phyloP scores from a whole-genome alignment of 768 basidiomycete genomes.

The Tricholoma sp. region DNA sequence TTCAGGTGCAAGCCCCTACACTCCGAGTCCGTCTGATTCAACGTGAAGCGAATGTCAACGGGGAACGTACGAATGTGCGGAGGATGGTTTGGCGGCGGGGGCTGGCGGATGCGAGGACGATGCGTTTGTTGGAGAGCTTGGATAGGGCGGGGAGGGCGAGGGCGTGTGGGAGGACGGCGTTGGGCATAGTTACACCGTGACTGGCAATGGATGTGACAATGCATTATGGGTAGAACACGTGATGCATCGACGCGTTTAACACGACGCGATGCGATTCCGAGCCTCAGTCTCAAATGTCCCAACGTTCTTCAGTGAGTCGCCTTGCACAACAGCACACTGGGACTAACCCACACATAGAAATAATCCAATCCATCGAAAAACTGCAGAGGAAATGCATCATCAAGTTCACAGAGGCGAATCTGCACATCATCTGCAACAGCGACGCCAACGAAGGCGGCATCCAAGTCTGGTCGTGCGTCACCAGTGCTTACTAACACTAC shows the following conservation, averaged over 20 bases:
- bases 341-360: constrained; percentile 37
- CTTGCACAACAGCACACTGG: not conserved
- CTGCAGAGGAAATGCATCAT: constrained; percentile 82
- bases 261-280: constrained; percentile 57
- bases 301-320: constrained; percentile 47
- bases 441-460: constrained; percentile 80
- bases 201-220: too few species aligned
- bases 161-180: constrained; percentile 61
- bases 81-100: constrained; percentile 84
- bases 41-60: not conserved
- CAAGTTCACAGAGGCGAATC: constrained; percentile 66
- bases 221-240: too few species aligned
- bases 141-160: constrained; percentile 55
- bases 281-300: constrained; percentile 54
- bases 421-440: constrained; percentile 81
- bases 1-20: constrained; percentile 36
- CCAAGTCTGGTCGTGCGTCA: constrained; percentile 71
- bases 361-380: constrained; percentile 79
- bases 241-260: too few species aligned
- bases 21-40: not conserved
- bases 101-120: constrained; percentile 84
- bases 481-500: not conserved
- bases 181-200: constrained; percentile 22
- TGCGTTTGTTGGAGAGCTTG: constrained; percentile 69
- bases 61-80: constrained; percentile 58